Evolutionary conservation across 148 eudicot species (phyloP).

Genomic region (Amaranthus palmeri): DNA sequence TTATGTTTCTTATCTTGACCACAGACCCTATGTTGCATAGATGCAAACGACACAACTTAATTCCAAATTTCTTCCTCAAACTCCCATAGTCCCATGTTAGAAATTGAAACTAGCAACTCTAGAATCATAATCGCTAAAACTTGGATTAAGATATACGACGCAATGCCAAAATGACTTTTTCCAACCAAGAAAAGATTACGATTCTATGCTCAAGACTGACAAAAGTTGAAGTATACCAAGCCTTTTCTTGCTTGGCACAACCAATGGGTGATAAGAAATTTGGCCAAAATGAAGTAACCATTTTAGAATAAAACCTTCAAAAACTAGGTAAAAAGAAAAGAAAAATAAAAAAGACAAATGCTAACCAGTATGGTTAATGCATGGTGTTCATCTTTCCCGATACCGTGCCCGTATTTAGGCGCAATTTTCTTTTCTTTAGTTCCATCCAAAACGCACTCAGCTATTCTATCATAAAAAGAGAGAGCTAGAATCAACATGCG

Average conservation of each 20-base stretch:
- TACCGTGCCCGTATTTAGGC: slow-evolving; percentile 22
- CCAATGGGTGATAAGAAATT: no score
- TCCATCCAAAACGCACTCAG: slow-evolving; percentile 35
- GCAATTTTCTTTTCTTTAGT: slow-evolving; percentile 32
- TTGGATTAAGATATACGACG: no score
- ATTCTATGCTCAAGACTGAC: no score
- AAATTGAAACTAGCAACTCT: no score
- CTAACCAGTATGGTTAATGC: slow-evolving; percentile 67
- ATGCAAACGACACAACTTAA: background rate
- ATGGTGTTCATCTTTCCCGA: slow-evolving; percentile 36
- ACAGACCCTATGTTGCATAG: background rate
- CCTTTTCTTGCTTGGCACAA: no score
- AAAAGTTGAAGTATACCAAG: no score
- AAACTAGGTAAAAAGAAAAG: background rate
- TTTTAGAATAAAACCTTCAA: background rate
- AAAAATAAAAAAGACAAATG: slow-evolving; percentile 2
- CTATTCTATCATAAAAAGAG: slow-evolving; percentile 45
- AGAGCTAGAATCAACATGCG: background rate
- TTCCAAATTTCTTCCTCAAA: no score
- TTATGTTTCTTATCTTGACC: no score
- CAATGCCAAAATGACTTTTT: no score
- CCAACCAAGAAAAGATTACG: no score
- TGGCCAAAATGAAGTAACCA: background rate
- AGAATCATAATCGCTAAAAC: no score
- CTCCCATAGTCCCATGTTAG: no score